Base-by-base conservation (phyloP, 371 early-diverging fungal genomes). In the Circinella minor region DNA sequence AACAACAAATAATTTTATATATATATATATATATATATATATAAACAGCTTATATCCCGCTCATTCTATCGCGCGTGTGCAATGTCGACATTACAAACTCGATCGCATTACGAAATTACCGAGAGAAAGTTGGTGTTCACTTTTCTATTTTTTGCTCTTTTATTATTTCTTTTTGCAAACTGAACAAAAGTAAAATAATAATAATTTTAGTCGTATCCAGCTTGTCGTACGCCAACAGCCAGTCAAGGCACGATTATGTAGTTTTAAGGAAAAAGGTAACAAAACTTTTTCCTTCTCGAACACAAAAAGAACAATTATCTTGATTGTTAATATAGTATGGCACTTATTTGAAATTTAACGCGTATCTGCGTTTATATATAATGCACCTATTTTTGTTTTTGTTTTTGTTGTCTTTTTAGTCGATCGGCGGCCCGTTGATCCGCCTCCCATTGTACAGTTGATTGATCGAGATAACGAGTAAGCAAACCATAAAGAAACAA, bases 221-320 rank as follows among this genome's bases (percentile, higher is more conserved):
- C 71, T 76, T n/a, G 66, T 78, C 36, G 81, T 88, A 34, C 78
- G 79, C 34, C 88, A 88, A 67, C 84, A 86, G 55, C 88, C 88
- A 3, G 55, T 68, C 65, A 84, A 81, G 61, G 88, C 86, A 36
- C 71, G 86, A 47, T 79, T 85, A 43, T 86, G 88, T 71, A 86
- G 86, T 70, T 81, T 80, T 60, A 84, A 83, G 67, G 88, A 88
- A 49, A 81, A 84, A 82, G 87, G 84, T 79, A 67, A 47, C 9
- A 47, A 15, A 47, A 3, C 9, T 15, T 11, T 11, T 11, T 47
- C 47, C 47, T 47, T 47, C 27, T 27, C 27, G 27, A 27, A 27
- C 27, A 27, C 27, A 27, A 27, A 27, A 27, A 27, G 27, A 27
- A 27, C 27, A 27, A 27, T 27, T 27, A 27, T 27, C 27, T 27